Base-by-base conservation (phyloP, 805 yeast genomes). In the Candida insectalens region DNA sequence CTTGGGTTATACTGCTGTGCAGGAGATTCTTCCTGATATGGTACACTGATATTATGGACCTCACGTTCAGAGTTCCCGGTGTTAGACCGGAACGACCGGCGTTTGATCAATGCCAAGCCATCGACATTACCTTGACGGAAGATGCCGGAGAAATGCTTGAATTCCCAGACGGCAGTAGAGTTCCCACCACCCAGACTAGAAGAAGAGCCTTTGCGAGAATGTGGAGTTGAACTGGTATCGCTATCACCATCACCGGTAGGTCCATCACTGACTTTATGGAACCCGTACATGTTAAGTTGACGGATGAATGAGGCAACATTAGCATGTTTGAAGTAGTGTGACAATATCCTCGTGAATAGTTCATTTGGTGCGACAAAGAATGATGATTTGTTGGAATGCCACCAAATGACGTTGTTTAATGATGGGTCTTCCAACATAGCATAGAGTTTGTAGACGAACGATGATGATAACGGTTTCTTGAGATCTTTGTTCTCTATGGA, bases 371-470 rank as follows among this genome's bases (percentile, higher is more conserved):
- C 59, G n/a, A 89, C 74, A 36, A 75, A 70, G 47, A 92, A 92
- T 4, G 88, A 73, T 32, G 46, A 38, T 42, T 77, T 83, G 39
- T 72, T 71, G 8, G 74, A 49, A 8, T 72, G 65, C 96, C 97
- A 89, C 77, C 89, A 78, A 17, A 89, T 89, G 25, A 89, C 65
- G 50, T 81, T 92, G 36, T 71, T 61, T 22, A 89, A 61, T 19
- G 70, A 57, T 3, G 63, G 62, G 51, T 89, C 96, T 46, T 88
- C 94, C 32, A 89, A 68, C 94, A 89, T 89, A 42, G 80, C 76
- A 63, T 83, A 88, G 18, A 89, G 69, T 53, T 89, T 89, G 58
- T 88, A 95, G 39, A 88, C 83, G 60, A 89, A 89, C 0, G 59
- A 53, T 6, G 55, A 35, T 49, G 69, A 30, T 60, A 62, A 47